Evolutionary conservation across 2,329 filamentous ascomycete species (phyloP).

Genomic region (Exophiala phaeomuriformis): DNA sequence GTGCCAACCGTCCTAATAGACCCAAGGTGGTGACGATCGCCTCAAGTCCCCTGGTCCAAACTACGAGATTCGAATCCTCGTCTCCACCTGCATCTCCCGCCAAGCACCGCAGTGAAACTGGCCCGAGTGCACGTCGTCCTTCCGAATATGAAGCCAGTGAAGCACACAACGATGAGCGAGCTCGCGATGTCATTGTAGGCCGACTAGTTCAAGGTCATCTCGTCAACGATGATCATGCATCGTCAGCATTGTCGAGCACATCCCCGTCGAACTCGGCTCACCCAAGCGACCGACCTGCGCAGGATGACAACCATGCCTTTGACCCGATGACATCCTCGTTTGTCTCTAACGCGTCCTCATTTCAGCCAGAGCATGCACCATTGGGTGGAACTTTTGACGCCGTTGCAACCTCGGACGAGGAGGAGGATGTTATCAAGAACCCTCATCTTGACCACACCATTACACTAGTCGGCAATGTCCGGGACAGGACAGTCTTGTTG

Average conservation of each 20-base stretch:
- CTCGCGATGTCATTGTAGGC: constrained; percentile 82
- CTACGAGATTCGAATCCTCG: constrained; percentile 22
- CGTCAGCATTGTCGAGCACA: constrained; percentile 59
- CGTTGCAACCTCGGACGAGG: constrained; percentile 76
- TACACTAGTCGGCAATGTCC: constrained; percentile 92
- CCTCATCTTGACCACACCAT: constrained; percentile 86
- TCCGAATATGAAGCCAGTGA: constrained; percentile 40
- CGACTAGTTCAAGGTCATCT: constrained; percentile 89
- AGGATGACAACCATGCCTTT: constrained; percentile 52
- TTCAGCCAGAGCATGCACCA: constrained; percentile 57
- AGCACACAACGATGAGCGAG: constrained; percentile 70
- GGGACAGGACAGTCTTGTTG: constrained; percentile 79
- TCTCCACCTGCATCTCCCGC: constrained; percentile 28
- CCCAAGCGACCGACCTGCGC: constrained; percentile 41
- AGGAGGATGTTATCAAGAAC: constrained; percentile 80
- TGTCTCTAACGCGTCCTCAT: constrained; percentile 72
- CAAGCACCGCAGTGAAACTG: constrained; percentile 33
- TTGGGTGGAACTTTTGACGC: constrained; percentile 79
- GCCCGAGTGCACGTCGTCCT: constrained; percentile 35
- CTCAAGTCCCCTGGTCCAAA: constrained; percentile 28
- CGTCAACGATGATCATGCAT: constrained; percentile 87
- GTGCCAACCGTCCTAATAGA: constrained; percentile 12
- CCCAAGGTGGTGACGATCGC: constrained; percentile 26
- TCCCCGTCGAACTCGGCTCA: constrained; percentile 54
- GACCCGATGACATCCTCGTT: constrained; percentile 79